These are phyloP conservation scores for Dendrothele bispora DNA, from an alignment of 768 basidiomycete species.

Conservation along the genomic window DNA sequence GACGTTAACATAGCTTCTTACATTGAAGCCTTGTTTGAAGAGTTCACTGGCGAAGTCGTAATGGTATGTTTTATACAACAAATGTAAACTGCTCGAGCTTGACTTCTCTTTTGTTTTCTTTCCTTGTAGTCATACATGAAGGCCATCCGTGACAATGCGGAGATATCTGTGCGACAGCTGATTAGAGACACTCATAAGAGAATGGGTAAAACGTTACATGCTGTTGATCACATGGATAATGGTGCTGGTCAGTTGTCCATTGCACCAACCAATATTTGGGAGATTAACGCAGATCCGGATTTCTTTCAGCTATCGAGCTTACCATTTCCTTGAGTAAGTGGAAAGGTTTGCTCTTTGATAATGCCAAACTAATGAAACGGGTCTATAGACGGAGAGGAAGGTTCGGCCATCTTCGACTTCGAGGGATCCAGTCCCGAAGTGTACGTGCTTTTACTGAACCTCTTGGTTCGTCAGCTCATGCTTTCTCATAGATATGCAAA, in stretches of 20 bases:
- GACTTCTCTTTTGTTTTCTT: not conserved
- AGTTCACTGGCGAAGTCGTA: not conserved
- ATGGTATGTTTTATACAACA: not conserved
- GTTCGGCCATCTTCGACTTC: constrained; percentile 4
- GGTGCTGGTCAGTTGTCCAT: no score
- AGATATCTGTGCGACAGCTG: constrained; percentile 1
- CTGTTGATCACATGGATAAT: constrained; percentile 3
- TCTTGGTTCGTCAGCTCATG: not conserved
- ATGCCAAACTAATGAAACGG: no score
- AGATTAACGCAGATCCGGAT: no score
- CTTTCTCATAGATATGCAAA: not conserved
- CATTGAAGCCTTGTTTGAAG: not conserved
- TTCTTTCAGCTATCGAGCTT: not conserved
- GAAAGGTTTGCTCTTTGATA: no score
- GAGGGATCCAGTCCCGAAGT: constrained; percentile 2
- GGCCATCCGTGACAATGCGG: constrained; percentile 4
- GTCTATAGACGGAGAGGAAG: constrained; percentile 1
- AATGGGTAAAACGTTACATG: not conserved
- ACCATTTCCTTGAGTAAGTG: no score
- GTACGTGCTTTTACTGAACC: not conserved
- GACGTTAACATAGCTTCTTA: no score
- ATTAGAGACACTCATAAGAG: not conserved
- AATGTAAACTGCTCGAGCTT: not conserved
- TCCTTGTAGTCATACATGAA: constrained; percentile 35
- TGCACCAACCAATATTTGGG: no score